These are phyloP conservation scores for Halocafeteria seosinensis DNA, from an alignment of 108 stramenopile species.

Conservation along the genomic window DNA sequence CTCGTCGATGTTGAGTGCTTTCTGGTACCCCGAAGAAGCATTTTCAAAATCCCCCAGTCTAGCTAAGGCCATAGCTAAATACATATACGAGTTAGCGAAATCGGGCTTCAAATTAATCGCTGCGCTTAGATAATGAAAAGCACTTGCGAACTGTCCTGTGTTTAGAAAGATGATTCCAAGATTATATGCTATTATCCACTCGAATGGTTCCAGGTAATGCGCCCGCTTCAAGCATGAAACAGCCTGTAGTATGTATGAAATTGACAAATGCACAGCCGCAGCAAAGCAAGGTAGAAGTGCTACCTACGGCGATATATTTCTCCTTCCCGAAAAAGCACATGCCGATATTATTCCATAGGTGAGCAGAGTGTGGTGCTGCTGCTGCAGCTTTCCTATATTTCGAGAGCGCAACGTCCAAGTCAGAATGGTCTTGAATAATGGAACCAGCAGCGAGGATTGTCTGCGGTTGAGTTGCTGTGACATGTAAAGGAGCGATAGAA, in stretches of 20 bases:
- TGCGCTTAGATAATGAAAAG: slow-evolving; percentile 41
- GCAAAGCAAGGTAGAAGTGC: too few species aligned
- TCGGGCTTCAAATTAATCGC: slow-evolving; percentile 4
- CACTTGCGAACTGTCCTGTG: slow-evolving; percentile 39
- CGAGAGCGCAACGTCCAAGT: slow-evolving; percentile 41
- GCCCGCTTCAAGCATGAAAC: slow-evolving; percentile 46
- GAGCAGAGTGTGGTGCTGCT: slow-evolving; percentile 39
- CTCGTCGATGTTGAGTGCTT: slow-evolving; percentile 16
- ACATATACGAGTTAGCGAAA: slow-evolving; percentile 29
- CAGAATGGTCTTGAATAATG: slow-evolving; percentile 46
- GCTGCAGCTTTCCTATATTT: slow-evolving; percentile 48
- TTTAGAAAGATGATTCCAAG: slow-evolving; percentile 40
- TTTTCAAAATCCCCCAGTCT: slow-evolving; percentile 39
- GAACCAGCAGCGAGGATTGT: slow-evolving; percentile 45
- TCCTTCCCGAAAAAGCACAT: slow-evolving; percentile 52
- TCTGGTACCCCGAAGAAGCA: slow-evolving; percentile 35
- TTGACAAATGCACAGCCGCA: too few species aligned
- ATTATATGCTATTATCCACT: slow-evolving; percentile 45
- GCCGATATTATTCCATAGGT: slow-evolving; percentile 53
- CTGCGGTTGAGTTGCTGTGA: not conserved
- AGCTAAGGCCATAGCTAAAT: slow-evolving; percentile 29
- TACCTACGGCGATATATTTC: slow-evolving; percentile 32
- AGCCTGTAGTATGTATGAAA: too few species aligned
- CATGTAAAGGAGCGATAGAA: too few species aligned
- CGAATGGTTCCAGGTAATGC: slow-evolving; percentile 43